phyloP scores from a whole-genome alignment of 2,329 filamentous ascomycete genomes.

The Pestalotiopsis sp. region DNA sequence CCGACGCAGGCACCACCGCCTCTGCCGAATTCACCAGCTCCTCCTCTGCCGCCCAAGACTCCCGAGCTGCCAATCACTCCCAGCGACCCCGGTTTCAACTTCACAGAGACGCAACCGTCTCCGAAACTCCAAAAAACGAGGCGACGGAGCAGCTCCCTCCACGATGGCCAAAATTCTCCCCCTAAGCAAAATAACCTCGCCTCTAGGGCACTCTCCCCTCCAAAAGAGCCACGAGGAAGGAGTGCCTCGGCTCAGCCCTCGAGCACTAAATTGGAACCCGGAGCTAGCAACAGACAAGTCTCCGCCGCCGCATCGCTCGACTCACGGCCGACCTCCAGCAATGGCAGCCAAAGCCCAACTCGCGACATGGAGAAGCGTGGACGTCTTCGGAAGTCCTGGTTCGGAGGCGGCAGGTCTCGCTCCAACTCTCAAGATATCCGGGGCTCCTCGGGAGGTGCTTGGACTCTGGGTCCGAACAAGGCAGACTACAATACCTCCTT shows the following conservation, averaged over 20 bases:
- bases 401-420: conserved; percentile 51
- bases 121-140: conserved; percentile 25
- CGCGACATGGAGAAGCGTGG: conserved; percentile 35
- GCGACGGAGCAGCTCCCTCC: conserved; percentile 27
- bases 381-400: conserved; percentile 54
- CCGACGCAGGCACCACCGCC: conserved; percentile 14
- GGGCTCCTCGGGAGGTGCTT: conserved; percentile 38
- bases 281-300: conserved; percentile 32
- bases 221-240: conserved; percentile 40
- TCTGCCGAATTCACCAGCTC: conserved; percentile 16
- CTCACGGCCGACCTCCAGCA: conserved; percentile 34
- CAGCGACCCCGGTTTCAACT: conserved; percentile 19
- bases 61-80: conserved; percentile 18
- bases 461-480: conserved; percentile 55
- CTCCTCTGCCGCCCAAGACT: not conserved
- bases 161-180: conserved; percentile 18
- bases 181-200: conserved; percentile 18
- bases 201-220: conserved; percentile 17
- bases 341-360: conserved; percentile 44
- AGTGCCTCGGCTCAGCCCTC: conserved; percentile 50
- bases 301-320: conserved; percentile 24
- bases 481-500: conserved; percentile 57
- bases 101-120: conserved; percentile 26
- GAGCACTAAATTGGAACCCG: conserved; percentile 21
- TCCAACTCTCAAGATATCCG: conserved; percentile 46